Conservation (phyloP, 441 rosid genomes). For the Pelargonium cotyledonis region DNA sequence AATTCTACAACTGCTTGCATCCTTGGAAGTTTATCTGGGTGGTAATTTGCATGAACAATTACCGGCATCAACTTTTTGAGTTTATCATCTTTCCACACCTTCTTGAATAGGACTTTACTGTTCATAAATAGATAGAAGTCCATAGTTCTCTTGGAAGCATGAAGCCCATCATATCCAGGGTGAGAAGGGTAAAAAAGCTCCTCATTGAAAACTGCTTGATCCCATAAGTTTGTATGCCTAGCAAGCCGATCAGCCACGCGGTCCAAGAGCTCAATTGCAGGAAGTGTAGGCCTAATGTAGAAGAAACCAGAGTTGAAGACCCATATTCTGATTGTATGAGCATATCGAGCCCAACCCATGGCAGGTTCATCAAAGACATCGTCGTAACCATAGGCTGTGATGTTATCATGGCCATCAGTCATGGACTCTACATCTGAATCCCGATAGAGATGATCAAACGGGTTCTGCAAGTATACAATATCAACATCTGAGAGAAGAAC, state of each 20-base stretch:
- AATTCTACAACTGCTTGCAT: slow-evolving; percentile 82
- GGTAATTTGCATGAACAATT: slow-evolving; percentile 79
- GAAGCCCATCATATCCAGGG: slow-evolving; percentile 71
- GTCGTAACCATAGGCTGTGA: slow-evolving; percentile 77
- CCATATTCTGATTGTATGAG: slow-evolving; percentile 97
- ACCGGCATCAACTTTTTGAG: slow-evolving; percentile 72
- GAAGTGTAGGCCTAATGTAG: slow-evolving; percentile 71
- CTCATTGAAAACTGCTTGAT: slow-evolving; percentile 92
- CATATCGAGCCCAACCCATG: slow-evolving; percentile 99
- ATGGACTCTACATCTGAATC: slow-evolving; percentile 95
- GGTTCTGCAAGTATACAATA: slow-evolving; percentile 78
- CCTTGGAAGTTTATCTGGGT: slow-evolving; percentile 81
- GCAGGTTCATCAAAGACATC: slow-evolving; percentile 82
- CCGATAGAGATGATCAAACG: slow-evolving; percentile 65
- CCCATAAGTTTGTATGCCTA: slow-evolving; percentile 58
- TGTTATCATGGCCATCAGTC: slow-evolving; percentile 79
- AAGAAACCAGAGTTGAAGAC: slow-evolving; percentile 95
- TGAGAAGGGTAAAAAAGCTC: slow-evolving; percentile 81
- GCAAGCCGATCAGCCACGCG: slow-evolving; percentile 76
- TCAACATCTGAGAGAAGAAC: slow-evolving; percentile 94
- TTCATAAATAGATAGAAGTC: slow-evolving; percentile 84
- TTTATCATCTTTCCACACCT: slow-evolving; percentile 57
- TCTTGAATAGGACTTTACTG: slow-evolving; percentile 88
- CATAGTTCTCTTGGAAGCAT: slow-evolving; percentile 85
- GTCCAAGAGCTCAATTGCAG: slow-evolving; percentile 82